Evolutionary conservation across 2,329 filamentous ascomycete genomes (phyloP).

Genomic region (Aureobasidium sp.): DNA sequence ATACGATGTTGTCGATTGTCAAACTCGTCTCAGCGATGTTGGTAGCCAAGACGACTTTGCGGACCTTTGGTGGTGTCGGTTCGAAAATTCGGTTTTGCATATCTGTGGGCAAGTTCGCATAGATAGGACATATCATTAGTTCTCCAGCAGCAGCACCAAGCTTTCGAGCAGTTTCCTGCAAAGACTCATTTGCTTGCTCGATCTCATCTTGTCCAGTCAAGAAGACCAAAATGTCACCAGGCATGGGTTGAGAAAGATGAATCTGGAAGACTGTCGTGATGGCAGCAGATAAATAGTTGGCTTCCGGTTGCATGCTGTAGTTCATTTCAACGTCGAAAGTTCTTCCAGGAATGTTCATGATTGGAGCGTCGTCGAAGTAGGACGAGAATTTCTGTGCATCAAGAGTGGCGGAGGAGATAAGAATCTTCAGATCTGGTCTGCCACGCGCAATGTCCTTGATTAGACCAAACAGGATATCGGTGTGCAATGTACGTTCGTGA

Average conservation of each 20-base stretch:
- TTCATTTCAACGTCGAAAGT: constrained; percentile 86
- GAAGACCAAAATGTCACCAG: constrained; percentile 87
- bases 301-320: constrained; percentile 83
- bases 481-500: constrained; percentile 85
- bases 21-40: constrained; percentile 96
- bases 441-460: constrained; percentile 82
- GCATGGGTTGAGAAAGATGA: constrained; percentile 69
- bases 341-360: constrained; percentile 89
- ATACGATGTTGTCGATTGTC: constrained; percentile 93
- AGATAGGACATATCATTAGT: constrained; percentile 86
- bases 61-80: constrained; percentile 71
- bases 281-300: constrained; percentile 84
- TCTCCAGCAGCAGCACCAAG: constrained; percentile 77
- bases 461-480: constrained; percentile 80
- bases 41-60: constrained; percentile 89
- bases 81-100: constrained; percentile 92
- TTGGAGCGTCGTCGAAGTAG: constrained; percentile 87
- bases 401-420: constrained; percentile 92
- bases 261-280: constrained; percentile 95
- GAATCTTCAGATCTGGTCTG: constrained; percentile 74
- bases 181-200: constrained; percentile 72
- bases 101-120: constrained; percentile 85
- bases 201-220: constrained; percentile 96
- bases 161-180: constrained; percentile 79
- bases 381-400: constrained; percentile 85